Percentiles rank a stretch among this genome's conserved stretches.
Conservation (phyloP, 2,329 filamentous ascomycete genomes). For the Fusarium sp. region DNA sequence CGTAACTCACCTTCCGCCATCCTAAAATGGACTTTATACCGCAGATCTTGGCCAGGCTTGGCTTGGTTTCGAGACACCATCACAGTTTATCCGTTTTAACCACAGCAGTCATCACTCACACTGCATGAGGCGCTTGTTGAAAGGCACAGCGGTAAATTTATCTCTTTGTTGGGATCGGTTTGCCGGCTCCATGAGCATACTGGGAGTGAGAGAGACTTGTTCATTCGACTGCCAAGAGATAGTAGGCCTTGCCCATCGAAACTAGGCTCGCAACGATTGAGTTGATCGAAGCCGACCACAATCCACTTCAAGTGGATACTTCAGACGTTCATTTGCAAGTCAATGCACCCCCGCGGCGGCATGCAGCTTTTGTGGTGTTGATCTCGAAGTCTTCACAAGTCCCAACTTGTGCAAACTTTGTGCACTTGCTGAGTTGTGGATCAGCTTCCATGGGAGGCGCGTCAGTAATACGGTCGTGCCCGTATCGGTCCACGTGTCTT, state of each 20-base stretch:
- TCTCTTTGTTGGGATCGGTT: no score
- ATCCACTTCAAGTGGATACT: constrained; percentile 22
- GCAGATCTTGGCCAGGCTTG: constrained; percentile 34
- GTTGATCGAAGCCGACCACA: constrained; percentile 6
- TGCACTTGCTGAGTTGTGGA: background rate
- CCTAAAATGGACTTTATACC: constrained; percentile 29
- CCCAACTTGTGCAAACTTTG: background rate
- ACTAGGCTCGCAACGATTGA: background rate
- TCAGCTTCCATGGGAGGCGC: no score
- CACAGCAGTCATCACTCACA: constrained; percentile 2
- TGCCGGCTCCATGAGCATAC: no score
- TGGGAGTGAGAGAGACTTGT: background rate
- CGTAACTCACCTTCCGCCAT: constrained; percentile 18
- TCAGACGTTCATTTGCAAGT: constrained; percentile 31
- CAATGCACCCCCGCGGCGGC: constrained; percentile 31
- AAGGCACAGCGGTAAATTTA: no score
- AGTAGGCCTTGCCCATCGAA: background rate
- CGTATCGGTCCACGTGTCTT: constrained; percentile 34
- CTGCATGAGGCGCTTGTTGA: no score
- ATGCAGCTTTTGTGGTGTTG: background rate
- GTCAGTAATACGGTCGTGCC: no score
- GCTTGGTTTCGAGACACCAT: constrained; percentile 10
- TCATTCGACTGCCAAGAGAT: background rate
- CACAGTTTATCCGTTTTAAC: constrained; percentile 16
- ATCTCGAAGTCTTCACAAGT: constrained; percentile 18